Evolutionary conservation across 345 rosid genomes (phyloP), one percentile per base, ranked within the genome.

Genomic region (Euphorbia pulcherrima): DNA sequence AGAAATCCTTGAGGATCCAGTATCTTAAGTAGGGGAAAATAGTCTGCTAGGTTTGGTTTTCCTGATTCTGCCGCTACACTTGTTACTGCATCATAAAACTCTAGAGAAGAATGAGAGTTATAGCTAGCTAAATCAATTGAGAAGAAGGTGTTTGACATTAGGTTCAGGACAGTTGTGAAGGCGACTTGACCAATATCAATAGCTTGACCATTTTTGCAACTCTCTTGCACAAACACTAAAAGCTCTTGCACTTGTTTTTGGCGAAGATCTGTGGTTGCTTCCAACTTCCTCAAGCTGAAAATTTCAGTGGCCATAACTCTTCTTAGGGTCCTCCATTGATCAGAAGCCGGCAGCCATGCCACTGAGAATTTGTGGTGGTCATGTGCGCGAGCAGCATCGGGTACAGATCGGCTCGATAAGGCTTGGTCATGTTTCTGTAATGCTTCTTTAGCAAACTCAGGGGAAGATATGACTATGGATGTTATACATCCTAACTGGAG

Each of bases 161-260:
- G 47, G 47, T 41, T 41, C 47, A 41, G 1, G 47, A 41, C 20
- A 47, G 88, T 74, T 41, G 13, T 50, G 68, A 86, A 84, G 3
- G 79, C 73, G 16, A 73, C 86, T 59, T 65, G 71, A 28, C 89
- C 83, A 0, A 85, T n/a, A n/a, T n/a, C n/a, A n/a, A n/a, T n/a
- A n/a, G n/a, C n/a, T n/a, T n/a, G n/a, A n/a, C n/a, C n/a, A 2
- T 7, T 24, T 27, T 18, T 12, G 62, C 70, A 29, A 21, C 17
- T 50, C 9, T 47, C 39, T 1, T 21, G 33, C 20, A 75, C 55
- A 59, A 47, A 35, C 8, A 21, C 51, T 6, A 74, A 51, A 11
- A 74, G 21, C 7, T 74, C 44, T 3, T 63, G 65, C 21, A 74
- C 66, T 30, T 68, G 68, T 10, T 57, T 13, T 5, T 55, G 60